phyloP scores from a whole-genome alignment of 345 rosid species.

The rapeseed (Brassica napus) region Da-Ae NC_063436.1:3541001-3541500 shows the following conservation, averaged over 20 bases:
- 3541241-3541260: not conserved
- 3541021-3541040: not conserved
- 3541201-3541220: not conserved
- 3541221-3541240: not conserved
- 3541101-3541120: not conserved
- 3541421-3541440: not conserved
- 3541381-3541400: not conserved
- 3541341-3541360: not conserved
- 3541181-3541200: not conserved
- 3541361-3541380: not conserved
- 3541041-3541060: not conserved
- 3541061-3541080: not conserved
- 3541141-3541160: not conserved
- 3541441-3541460: not conserved
- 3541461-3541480: constrained; percentile 6
- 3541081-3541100: not conserved
- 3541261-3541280: not conserved
- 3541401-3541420: not conserved
- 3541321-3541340: not conserved
- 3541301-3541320: not conserved
- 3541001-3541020: not conserved
- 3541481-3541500: constrained; percentile 9
- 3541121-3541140: not conserved
- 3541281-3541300: not conserved
- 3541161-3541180: not conserved